Evolutionary conservation across 2,329 filamentous ascomycete genomes (phyloP).

Genomic region (Botryotinia calthae): DNA sequence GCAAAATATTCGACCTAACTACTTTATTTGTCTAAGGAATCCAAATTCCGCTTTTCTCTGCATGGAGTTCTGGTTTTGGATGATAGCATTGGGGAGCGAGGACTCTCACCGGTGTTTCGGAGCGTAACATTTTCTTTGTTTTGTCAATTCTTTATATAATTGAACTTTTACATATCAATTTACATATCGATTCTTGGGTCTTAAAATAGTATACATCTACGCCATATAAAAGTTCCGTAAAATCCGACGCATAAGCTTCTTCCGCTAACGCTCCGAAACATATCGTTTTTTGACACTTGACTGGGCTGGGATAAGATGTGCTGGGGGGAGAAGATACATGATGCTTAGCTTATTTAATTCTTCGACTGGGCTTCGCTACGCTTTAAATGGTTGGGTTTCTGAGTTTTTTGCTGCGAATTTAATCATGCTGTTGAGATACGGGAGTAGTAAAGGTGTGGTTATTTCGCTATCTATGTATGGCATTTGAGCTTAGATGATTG

Average conservation of each 20-base stretch:
- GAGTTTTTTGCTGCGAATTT: accelerated
- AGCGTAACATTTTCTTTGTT: too few species aligned
- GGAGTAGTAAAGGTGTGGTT: neutral
- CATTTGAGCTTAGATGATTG: neutral
- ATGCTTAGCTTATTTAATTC: neutral
- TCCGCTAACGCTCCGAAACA: too few species aligned
- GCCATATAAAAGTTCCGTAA: too few species aligned
- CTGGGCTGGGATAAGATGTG: neutral
- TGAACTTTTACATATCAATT: too few species aligned
- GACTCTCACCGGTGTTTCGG: too few species aligned
- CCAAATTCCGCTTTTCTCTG: neutral
- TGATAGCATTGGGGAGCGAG: too few species aligned
- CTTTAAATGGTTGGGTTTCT: neutral
- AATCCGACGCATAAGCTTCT: too few species aligned
- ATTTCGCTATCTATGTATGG: neutral
- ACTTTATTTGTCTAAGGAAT: neutral
- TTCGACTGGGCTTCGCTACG: neutral
- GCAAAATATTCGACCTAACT: accelerated
- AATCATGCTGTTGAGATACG: neutral
- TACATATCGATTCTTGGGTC: too few species aligned
- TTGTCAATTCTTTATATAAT: too few species aligned
- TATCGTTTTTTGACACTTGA: too few species aligned
- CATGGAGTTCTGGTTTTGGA: too few species aligned
- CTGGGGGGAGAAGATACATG: neutral
- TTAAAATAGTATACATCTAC: too few species aligned